Conservation (phyloP, 768 basidiomycete genomes). For the Leccinum olivaceopallidum region DNA sequence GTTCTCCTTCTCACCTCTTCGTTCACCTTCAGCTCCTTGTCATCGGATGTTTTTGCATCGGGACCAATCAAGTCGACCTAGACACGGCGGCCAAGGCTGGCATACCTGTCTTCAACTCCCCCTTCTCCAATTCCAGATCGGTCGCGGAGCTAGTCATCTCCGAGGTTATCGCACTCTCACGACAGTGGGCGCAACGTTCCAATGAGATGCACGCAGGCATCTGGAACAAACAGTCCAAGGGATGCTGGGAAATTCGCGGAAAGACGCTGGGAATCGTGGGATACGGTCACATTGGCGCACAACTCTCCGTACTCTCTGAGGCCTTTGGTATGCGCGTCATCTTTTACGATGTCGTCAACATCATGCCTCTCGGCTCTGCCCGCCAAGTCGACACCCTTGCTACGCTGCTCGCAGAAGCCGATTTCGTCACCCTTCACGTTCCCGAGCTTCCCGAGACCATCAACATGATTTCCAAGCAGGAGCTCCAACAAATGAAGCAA, state of each 20-base stretch:
- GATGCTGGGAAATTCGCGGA: conserved; percentile 97
- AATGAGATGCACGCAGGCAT: conserved; percentile 85
- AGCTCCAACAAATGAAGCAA: conserved; percentile 91
- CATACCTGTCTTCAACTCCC: conserved; percentile 98
- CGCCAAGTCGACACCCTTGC: conserved; percentile 83
- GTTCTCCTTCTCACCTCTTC: neutral
- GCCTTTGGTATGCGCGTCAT: conserved; percentile 94
- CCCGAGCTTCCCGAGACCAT: conserved; percentile 96
- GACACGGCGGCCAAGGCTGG: conserved; percentile 79
- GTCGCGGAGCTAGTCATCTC: conserved; percentile 97
- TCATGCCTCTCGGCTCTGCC: conserved; percentile 97
- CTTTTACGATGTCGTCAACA: conserved; percentile 92
- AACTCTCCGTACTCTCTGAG: conserved; percentile 95
- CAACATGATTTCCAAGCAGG: conserved; percentile 80
- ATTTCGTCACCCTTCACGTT: conserved; percentile 96
- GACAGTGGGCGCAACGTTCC: conserved; percentile 88
- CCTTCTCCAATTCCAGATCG: conserved; percentile 97
- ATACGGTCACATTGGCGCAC: conserved; percentile 97
- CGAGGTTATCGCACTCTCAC: conserved; percentile 91
- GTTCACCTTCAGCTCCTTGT: conserved; percentile 69
- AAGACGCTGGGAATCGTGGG: conserved; percentile 98
- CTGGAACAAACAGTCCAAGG: conserved; percentile 99
- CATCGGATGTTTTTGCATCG: conserved; percentile 99
- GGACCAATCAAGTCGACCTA: conserved; percentile 97
- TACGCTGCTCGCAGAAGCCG: conserved; percentile 72